These are phyloP conservation scores for Euclidium syriacum DNA, from an alignment of 345 rosid species.

Conservation along the genomic window DNA sequence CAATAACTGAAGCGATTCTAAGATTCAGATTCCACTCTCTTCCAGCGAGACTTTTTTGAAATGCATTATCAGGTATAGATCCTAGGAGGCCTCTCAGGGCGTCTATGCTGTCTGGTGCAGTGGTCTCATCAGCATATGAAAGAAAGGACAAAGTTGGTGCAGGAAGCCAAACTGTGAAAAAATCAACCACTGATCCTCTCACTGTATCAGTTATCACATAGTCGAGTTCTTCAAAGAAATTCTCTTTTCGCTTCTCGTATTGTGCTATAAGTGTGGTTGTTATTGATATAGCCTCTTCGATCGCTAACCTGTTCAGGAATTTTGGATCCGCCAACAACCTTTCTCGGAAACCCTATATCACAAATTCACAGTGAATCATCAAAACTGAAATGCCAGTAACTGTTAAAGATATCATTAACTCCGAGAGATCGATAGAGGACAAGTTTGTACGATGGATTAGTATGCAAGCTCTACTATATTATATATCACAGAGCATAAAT, in stretches of 20 bases:
- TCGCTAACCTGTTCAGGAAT: conserved; percentile 90
- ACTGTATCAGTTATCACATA: conserved; percentile 87
- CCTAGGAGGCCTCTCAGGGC: conserved; percentile 71
- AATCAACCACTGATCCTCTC: conserved; percentile 83
- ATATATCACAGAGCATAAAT: neutral
- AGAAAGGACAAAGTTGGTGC: conserved; percentile 91
- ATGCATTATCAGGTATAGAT: conserved; percentile 90
- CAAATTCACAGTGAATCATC: conserved; percentile 16
- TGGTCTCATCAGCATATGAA: conserved; percentile 52
- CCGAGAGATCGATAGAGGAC: neutral
- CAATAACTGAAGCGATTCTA: conserved; percentile 76
- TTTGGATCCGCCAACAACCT: conserved; percentile 93
- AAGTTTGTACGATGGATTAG: neutral
- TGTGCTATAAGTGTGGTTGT: conserved; percentile 92
- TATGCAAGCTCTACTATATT: neutral
- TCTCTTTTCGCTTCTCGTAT: conserved; percentile 83
- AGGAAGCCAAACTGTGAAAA: conserved; percentile 96
- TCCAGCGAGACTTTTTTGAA: conserved; percentile 85
- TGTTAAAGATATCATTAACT: neutral
- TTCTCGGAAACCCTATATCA: conserved; percentile 91
- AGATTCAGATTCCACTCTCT: conserved; percentile 74
- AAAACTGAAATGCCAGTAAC: neutral
- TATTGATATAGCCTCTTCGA: conserved; percentile 88
- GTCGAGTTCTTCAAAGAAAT: conserved; percentile 86
- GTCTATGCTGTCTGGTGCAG: conserved; percentile 50